Evolutionary conservation across 805 yeast species (phyloP).

Genomic region (Schizosaccharomyces japonicus): DNA sequence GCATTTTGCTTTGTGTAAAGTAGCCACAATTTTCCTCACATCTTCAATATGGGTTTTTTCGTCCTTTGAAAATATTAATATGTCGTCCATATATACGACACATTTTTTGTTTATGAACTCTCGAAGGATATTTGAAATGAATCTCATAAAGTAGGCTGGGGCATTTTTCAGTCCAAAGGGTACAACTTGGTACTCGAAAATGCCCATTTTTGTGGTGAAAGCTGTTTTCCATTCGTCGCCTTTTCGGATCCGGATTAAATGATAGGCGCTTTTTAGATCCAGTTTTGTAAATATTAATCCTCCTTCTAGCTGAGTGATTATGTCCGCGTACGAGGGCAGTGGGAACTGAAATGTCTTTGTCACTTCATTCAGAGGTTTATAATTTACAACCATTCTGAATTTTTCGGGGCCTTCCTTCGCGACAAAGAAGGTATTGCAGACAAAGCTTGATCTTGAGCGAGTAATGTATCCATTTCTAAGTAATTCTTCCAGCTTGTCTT

Average conservation of each 20-base stretch:
- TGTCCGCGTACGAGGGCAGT: background rate
- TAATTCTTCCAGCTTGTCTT: too few species aligned
- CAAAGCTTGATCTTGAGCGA: too few species aligned
- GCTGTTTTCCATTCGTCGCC: constrained; percentile 11
- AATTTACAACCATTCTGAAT: background rate
- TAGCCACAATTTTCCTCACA: background rate
- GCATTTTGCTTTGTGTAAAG: background rate
- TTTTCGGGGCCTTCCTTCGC: background rate
- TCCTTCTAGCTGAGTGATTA: constrained; percentile 8
- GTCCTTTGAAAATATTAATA: constrained; percentile 8
- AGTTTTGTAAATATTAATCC: too few species aligned
- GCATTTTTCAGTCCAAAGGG: constrained; percentile 15
- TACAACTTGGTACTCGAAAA: constrained; percentile 13
- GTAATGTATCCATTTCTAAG: too few species aligned
- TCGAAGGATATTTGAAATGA: constrained; percentile 6
- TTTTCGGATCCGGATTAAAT: background rate
- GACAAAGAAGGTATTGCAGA: background rate
- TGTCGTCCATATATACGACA: constrained; percentile 12
- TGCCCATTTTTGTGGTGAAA: constrained; percentile 11
- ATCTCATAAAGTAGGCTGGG: constrained; percentile 13
- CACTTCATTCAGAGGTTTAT: background rate
- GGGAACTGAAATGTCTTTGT: background rate
- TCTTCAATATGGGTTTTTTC: constrained; percentile 8
- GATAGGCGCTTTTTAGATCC: constrained; percentile 12
- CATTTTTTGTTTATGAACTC: constrained; percentile 5